Evolutionary conservation across 352 stramenopile species (phyloP).

Genomic region (Pythium guiyangense): DNA sequence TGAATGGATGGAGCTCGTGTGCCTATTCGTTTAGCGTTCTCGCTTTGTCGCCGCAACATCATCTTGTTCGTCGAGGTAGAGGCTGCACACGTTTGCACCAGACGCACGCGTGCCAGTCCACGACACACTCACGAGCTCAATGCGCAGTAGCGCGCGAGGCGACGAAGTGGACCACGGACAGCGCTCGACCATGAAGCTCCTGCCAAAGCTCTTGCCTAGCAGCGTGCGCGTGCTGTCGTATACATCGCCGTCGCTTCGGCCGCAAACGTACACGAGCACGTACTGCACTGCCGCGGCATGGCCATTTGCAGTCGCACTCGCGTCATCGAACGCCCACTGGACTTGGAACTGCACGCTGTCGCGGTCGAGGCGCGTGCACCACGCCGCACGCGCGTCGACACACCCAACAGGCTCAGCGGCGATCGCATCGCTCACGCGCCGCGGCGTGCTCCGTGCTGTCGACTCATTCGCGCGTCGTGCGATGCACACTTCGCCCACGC

Average conservation of each 20-base stretch:
- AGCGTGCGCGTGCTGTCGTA: slow-evolving; percentile 11
- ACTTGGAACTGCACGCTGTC: slow-evolving; percentile 24
- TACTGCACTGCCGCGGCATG: slow-evolving; percentile 22
- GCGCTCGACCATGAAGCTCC: slow-evolving; percentile 12
- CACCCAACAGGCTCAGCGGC: slow-evolving; percentile 10
- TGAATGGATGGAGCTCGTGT: too few species aligned
- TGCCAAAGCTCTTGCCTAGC: slow-evolving; percentile 28
- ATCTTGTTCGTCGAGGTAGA: background rate
- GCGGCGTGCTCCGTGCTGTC: slow-evolving; percentile 16
- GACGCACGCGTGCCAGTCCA: slow-evolving; percentile 4
- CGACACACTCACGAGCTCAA: slow-evolving; percentile 11
- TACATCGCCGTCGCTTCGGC: background rate
- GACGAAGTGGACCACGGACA: slow-evolving; percentile 10
- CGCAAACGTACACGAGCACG: slow-evolving; percentile 23
- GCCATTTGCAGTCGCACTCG: background rate
- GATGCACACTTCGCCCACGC: slow-evolving; percentile 30
- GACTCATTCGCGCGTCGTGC: slow-evolving; percentile 11
- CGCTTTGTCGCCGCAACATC: background rate
- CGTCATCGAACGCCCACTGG: slow-evolving; percentile 19
- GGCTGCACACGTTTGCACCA: background rate
- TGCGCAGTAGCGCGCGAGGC: background rate
- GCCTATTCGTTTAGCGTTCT: too few species aligned
- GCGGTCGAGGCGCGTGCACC: slow-evolving; percentile 15
- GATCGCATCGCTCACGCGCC: background rate
- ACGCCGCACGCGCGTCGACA: slow-evolving; percentile 14